These are phyloP conservation scores for Mortierella sp. DNA, from an alignment of 371 early-diverging fungal genomes.

Conservation along the genomic window DNA sequence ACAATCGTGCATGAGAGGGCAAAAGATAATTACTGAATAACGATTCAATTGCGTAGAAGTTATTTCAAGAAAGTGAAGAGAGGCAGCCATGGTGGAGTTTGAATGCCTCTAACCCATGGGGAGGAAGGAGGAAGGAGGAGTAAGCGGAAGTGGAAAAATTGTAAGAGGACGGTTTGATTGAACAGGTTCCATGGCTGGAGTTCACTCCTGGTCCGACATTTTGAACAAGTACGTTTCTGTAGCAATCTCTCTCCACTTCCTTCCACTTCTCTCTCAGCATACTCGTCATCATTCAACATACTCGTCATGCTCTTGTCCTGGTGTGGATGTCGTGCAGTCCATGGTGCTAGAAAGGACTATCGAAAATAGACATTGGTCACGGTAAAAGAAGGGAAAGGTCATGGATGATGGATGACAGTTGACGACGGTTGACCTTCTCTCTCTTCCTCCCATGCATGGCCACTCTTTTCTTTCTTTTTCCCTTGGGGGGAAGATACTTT, in stretches of 20 bases:
- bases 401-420: not conserved
- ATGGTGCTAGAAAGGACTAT: not conserved
- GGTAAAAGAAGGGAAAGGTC: not conserved
- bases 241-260: not conserved
- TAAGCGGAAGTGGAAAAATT: conserved; percentile 1
- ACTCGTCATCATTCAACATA: not conserved
- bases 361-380: not conserved
- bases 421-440: not conserved
- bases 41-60: not conserved
- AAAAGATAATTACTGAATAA: not conserved
- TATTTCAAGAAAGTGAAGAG: not conserved
- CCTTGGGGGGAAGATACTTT: not conserved
- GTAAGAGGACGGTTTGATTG: not conserved
- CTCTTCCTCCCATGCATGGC: not conserved
- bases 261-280: not conserved
- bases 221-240: not conserved
- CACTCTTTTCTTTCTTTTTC: not conserved
- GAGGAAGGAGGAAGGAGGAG: not conserved
- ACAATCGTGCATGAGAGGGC: not conserved
- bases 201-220: not conserved
- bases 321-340: not conserved
- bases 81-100: conserved; percentile 3
- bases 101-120: not conserved
- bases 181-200: not conserved
- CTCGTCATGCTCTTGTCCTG: not conserved